Conservation (phyloP, 2,329 filamentous ascomycete species). For the Mycosphaerella sp. region DNA sequence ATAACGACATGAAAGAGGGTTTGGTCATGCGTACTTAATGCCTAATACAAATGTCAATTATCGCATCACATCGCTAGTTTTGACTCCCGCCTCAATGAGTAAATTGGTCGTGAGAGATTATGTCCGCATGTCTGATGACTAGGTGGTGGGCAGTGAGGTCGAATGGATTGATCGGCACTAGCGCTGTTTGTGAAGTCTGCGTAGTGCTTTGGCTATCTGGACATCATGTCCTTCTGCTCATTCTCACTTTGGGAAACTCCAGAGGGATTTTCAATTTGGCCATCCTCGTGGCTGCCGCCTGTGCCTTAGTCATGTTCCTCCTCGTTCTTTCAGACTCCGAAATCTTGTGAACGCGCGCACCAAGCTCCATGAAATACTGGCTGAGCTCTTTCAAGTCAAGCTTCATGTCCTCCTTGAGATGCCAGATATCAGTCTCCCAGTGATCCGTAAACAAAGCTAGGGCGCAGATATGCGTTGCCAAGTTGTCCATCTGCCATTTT, state of each 20-base stretch:
- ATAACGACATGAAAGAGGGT: no score
- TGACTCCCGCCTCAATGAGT: no score
- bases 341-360: constrained; percentile 53
- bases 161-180: no score
- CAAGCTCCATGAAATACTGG: constrained; percentile 70
- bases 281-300: constrained; percentile 54
- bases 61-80: no score
- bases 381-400: constrained; percentile 63
- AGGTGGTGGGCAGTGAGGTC: no score
- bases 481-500: constrained; percentile 64
- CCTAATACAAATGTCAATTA: no score
- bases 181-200: no score
- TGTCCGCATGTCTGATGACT: no score
- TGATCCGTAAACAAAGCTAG: constrained; percentile 67
- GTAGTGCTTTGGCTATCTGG: no score
- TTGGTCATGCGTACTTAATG: no score
- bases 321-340: constrained; percentile 43
- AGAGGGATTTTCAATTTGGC: constrained; percentile 72
- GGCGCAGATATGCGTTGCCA: constrained; percentile 67
- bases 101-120: no score
- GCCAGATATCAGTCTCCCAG: constrained; percentile 64
- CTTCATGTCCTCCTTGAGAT: constrained; percentile 65
- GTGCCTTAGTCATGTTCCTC: constrained; percentile 55
- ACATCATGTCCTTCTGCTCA: constrained; percentile 1
- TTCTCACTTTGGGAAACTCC: constrained; percentile 63